Base-by-base conservation (phyloP, 2,329 filamentous ascomycete species). In the Venturia oleaginea region DNA sequence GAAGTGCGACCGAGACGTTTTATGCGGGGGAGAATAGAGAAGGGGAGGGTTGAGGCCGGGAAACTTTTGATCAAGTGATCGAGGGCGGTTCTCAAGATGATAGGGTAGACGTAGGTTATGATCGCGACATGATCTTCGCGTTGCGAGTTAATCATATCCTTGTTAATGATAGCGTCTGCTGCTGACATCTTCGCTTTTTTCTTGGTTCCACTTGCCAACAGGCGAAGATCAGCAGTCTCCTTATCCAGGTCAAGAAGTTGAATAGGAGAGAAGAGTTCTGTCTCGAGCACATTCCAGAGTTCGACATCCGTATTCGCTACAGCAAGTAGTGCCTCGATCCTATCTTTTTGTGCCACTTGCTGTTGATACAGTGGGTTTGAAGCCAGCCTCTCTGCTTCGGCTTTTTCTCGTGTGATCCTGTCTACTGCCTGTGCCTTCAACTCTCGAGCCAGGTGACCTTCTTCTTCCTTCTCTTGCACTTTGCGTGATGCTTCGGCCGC, bases 1-100 rank as follows among this genome's bases (percentile, higher is more conserved):
- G 87, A 88, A 0, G 84, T 82, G 1, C 88, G 80, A 1, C 89
- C 89, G 0, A 90, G 79, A 55, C 81, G 79, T 71, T 89, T 89
- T 69, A 92, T 77, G 8, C 83, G 82, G 0, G 89, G 87, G 0
- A 92, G 78, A 32, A 92, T 74, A 55, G 80, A 79, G 55, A 89
- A 80, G 0, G 80, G 78, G 0, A 89, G 78, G 0, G 81, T 78
- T 0, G 88, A 91, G 0, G 83, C 76, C 13, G 78, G 80, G 11
- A 90, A 92, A 1, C 79, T 76, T 2, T 75, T 77, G 68, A 86
- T 82, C 3, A 91, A 77, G 1, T 84, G 78, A 0, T 78, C 76
- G 19, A 89, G 77, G 0, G 82, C 86, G 46, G 79, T 76, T 46
- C 84, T 76, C 6, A 91, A 78, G 67, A 85, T 83, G 8, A 81